Conservation (phyloP, 805 yeast species). For the Metschnikowia sp. region DNA sequence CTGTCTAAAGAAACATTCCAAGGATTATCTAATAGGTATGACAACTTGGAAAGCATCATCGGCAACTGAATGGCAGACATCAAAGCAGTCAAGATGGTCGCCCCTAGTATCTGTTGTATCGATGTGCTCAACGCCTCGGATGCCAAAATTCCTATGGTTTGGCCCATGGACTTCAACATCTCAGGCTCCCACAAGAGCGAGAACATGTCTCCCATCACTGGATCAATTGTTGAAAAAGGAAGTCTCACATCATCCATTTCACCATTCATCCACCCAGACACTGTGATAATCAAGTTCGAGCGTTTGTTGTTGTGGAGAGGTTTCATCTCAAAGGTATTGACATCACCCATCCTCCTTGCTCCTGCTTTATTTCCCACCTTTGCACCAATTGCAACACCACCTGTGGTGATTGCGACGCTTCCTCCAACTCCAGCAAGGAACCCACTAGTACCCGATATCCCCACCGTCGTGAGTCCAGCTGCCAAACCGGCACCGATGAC, state of each 20-base stretch:
- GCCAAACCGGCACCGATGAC: slow-evolving; percentile 98
- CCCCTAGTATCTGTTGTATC: slow-evolving; percentile 91
- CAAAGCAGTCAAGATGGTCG: slow-evolving; percentile 80
- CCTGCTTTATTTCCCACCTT: slow-evolving; percentile 84
- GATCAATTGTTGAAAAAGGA: slow-evolving; percentile 95
- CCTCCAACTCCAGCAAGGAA: slow-evolving; percentile 97
- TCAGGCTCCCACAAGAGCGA: slow-evolving; percentile 98
- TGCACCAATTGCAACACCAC: slow-evolving; percentile 90
- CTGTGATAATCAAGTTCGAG: slow-evolving; percentile 80
- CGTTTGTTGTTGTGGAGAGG: slow-evolving; percentile 91
- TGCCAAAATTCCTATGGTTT: slow-evolving; percentile 89
- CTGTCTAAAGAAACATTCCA: slow-evolving; percentile 97
- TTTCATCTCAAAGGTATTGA: slow-evolving; percentile 86
- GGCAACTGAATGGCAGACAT: slow-evolving; percentile 94
- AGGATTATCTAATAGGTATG: slow-evolving; percentile 90
- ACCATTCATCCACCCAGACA: slow-evolving; percentile 98
- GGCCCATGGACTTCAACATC: slow-evolving; percentile 93
- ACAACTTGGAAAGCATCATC: slow-evolving; percentile 82
- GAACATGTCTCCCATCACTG: slow-evolving; percentile 94
- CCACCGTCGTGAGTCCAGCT: slow-evolving; percentile 93
- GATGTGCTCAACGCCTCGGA: slow-evolving; percentile 91
- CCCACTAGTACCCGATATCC: slow-evolving; percentile 89
- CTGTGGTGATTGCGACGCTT: slow-evolving; percentile 86
- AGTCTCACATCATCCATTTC: slow-evolving; percentile 91
- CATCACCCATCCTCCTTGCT: slow-evolving; percentile 83